Conservation (phyloP, 2,329 filamentous ascomycete species). For the Coleophoma cylindrospora region DNA sequence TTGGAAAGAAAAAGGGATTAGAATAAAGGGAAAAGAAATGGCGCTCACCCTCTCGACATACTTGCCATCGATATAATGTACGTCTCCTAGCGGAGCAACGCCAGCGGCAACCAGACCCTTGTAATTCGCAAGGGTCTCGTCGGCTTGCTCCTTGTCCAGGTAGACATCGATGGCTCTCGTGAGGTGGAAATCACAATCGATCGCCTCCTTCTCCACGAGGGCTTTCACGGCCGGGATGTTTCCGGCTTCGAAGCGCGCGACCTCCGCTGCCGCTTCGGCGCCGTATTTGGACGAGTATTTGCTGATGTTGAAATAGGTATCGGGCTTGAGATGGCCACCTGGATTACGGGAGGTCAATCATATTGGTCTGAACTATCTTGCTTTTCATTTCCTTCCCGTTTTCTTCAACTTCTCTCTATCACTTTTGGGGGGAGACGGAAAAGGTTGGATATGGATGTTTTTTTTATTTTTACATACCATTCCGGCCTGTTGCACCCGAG, state of each 20-base stretch:
- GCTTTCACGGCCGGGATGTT: conserved; percentile 32
- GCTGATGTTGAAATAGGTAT: conserved; percentile 29
- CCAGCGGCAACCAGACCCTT: conserved; percentile 46
- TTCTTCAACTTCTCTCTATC: no score
- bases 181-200: conserved; percentile 37
- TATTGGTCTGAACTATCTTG: no score
- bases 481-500: conserved; percentile 33
- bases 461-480: conserved; percentile 30
- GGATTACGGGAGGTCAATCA: conserved; percentile 8
- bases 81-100: conserved; percentile 40
- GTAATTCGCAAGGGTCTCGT: conserved; percentile 59
- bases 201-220: conserved; percentile 31
- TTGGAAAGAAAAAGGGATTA: no score
- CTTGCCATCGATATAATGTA: conserved; percentile 48
- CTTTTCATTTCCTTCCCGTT: no score
- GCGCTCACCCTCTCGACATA: conserved; percentile 37
- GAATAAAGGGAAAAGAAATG: neutral
- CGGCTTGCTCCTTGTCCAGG: conserved; percentile 33
- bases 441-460: neutral
- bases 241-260: conserved; percentile 32
- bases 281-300: conserved; percentile 27
- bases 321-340: conserved; percentile 37
- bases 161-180: conserved; percentile 32
- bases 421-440: no score
- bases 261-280: conserved; percentile 28